Evolutionary conservation across 2,329 filamentous ascomycete species (phyloP), one percentile per base, ranked within the genome.

Genomic region (Clonostachys rhizophaga): DNA sequence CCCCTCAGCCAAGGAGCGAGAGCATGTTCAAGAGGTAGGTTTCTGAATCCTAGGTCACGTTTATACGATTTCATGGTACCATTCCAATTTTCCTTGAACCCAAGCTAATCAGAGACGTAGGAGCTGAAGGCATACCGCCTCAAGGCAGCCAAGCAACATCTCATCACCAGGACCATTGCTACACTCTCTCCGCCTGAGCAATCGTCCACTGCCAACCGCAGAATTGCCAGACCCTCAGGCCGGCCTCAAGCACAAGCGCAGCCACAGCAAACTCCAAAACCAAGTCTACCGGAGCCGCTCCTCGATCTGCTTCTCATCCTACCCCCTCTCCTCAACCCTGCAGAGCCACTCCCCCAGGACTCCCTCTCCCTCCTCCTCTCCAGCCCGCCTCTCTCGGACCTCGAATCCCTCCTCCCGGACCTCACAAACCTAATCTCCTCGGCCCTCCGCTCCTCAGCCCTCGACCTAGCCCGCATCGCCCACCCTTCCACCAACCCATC

Each of bases 221-320:
- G 52, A 63, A 34, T 52, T 58, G 42, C 50, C 54, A 42, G 24
- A 34, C 44, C 42, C 52, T 48, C 51, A 42, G 51, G 43, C 34
- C 58, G 56, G 18, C 54, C 57, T 14, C 56, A 35, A 44, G 48
- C 52, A n/a, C 34, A 55, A 48, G 33, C 51, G 52, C 20, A 50
- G 46, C 13, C 50, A 54, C 36, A 18, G 36, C 46, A 50, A 17
- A 53, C 49, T 36, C 50, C 47, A 33, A 49, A 54, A 40, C 47
- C 53, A 18, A 50, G 47, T 4, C 62, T 72, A 5, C 69, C 74
- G 4, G 64, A 68, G 9, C 67, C 73, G 11, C 70, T 83, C 5
- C 50, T 76, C 43, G 75, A 83, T 50, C 68, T 82, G 10, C 68
- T 84, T 42, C 57, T 80, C 41, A 65, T 84, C 16, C 69, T 85